phyloP scores from a whole-genome alignment of 2,329 filamentous ascomycete species.

The Cladosporium sp. region DNA sequence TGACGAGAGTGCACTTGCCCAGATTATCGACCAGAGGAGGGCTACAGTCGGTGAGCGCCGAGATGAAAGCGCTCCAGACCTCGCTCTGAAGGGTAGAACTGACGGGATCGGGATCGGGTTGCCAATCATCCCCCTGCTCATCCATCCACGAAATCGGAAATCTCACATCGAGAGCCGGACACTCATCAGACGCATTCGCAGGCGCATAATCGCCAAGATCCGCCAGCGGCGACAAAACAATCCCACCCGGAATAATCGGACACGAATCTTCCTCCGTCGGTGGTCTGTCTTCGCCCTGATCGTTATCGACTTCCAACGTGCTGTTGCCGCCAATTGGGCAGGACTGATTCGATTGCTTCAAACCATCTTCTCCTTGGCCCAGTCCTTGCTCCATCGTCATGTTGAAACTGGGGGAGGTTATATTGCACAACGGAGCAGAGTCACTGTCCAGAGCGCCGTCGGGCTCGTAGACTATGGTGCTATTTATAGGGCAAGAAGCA shows the following conservation, averaged over 20 bases:
- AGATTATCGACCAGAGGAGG: neutral
- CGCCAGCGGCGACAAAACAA: neutral
- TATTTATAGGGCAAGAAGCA: neutral
- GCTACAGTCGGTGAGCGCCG: neutral
- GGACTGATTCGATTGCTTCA: neutral
- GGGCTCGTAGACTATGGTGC: neutral
- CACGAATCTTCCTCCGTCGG: neutral
- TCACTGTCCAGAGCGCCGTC: conserved; percentile 5
- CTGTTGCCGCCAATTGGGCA: neutral
- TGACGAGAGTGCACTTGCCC: neutral
- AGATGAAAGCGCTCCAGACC: no score
- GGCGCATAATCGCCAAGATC: neutral
- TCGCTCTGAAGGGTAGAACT: neutral
- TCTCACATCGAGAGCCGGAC: neutral
- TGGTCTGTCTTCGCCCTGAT: conserved; percentile 14
- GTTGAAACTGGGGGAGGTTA: neutral
- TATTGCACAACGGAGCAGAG: neutral
- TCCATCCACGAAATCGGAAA: conserved; percentile 2
- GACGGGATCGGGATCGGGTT: neutral
- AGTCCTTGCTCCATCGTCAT: neutral
- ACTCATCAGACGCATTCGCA: neutral
- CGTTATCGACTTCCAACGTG: conserved; percentile 1
- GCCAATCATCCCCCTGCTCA: conserved; percentile 9
- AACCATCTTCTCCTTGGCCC: conserved; percentile 7
- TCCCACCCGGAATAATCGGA: neutral